phyloP scores from a whole-genome alignment of 306 rosid species.

The Citrullus amarus region DNA sequence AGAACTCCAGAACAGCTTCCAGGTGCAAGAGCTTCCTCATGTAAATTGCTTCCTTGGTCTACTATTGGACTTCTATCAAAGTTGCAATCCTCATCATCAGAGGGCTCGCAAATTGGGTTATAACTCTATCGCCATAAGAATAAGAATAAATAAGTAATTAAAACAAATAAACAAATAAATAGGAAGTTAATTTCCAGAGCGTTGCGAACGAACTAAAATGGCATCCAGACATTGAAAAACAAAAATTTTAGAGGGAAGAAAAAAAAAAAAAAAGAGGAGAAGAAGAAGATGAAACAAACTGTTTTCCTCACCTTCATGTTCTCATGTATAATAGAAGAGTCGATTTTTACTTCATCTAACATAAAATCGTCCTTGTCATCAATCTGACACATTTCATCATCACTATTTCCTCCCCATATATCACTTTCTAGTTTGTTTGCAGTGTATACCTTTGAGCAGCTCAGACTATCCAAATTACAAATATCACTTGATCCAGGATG shows the following conservation, averaged over 20 bases:
- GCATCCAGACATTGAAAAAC: conserved; percentile 1
- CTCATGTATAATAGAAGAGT: conserved; percentile 34
- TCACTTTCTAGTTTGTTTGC: conserved; percentile 28
- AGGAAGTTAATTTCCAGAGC: conserved; percentile 4
- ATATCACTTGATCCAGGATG: conserved; percentile 27
- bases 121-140: conserved; percentile 42
- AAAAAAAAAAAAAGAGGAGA: too few species aligned
- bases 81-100: conserved; percentile 66
- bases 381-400: conserved; percentile 78
- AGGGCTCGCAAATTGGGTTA: conserved; percentile 86
- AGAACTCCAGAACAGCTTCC: conserved; percentile 26
- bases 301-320: conserved; percentile 44
- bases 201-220: conserved; percentile 1
- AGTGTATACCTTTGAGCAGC: conserved; percentile 32
- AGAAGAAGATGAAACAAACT: too few species aligned
- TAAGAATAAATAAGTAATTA: neutral
- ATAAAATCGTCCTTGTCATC: conserved; percentile 51
- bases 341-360: conserved; percentile 26
- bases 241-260: too few species aligned
- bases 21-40: conserved; percentile 20
- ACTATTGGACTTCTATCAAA: conserved; percentile 41
- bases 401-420: conserved; percentile 47
- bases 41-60: conserved; percentile 20
- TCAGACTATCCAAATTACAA: conserved; percentile 46
- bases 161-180: neutral